A percentile compares a stretch with the other conserved stretches of the same genome.
These are phyloP conservation scores for Hemisphaericaspora xylofermentans DNA, from an alignment of 1,139 yeast genomes.

Conservation along the genomic window DNA sequence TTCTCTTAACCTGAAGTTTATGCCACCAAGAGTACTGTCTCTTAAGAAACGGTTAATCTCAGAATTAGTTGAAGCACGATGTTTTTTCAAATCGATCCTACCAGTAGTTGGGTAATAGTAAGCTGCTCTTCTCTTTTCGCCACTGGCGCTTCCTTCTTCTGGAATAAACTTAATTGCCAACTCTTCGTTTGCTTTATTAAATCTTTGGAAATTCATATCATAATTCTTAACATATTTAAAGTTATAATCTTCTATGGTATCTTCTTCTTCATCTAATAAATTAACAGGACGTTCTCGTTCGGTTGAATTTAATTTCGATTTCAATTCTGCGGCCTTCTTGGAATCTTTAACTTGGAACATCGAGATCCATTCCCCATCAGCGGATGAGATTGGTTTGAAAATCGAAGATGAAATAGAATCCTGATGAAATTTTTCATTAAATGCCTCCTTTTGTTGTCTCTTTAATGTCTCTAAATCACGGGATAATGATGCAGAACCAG, in stretches of 20 bases:
- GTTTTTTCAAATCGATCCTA: conserved; percentile 76
- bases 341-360: conserved; percentile 50
- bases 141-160: conserved; percentile 27
- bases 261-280: conserved; percentile 40
- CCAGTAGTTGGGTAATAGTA: conserved; percentile 78
- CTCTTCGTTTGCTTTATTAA: conserved; percentile 46
- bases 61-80: conserved; percentile 57
- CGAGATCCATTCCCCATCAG: conserved; percentile 81
- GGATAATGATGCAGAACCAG: conserved; percentile 72
- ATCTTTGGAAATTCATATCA: conserved; percentile 65
- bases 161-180: conserved; percentile 46
- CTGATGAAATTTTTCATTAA: conserved; percentile 40
- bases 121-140: conserved; percentile 56
- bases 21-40: conserved; percentile 51
- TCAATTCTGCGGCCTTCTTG: conserved; percentile 28
- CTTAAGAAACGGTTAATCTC: conserved; percentile 51
- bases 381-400: conserved; percentile 72
- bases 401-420: conserved; percentile 60
- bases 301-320: conserved; percentile 49
- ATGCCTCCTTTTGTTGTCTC: conserved; percentile 37
- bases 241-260: conserved; percentile 40
- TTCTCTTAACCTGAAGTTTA: conserved; percentile 66
- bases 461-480: conserved; percentile 36
- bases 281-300: conserved; percentile 50
- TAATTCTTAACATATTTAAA: conserved; percentile 75